Evolutionary conservation across 1,284 basidiomycete genomes (phyloP), one percentile per base, ranked within the genome.

Genomic region (Marasmius tenuissimus): DNA sequence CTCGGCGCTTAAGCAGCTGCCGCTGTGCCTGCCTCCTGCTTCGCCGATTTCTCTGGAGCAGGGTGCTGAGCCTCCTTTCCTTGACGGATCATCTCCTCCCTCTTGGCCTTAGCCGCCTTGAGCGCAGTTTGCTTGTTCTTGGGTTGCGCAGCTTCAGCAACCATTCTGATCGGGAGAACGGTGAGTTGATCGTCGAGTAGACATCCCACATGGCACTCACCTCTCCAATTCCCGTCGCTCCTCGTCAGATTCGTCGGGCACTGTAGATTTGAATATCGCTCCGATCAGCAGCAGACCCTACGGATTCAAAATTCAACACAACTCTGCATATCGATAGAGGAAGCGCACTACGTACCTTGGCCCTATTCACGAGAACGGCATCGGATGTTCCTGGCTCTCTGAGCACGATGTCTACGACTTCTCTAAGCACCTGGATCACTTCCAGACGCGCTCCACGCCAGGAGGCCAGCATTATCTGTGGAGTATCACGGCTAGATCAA

Each of bases 371-470:
- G 12, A 95, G 76, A 0, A 89, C 81, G 14, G 81, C 74, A 42
- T 97, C 95, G 0, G 87, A 78, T 20, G 86, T 84, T 6, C 85
- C 84, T 27, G 82, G 85, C 61, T 96, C 92, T 73, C 91, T 91
- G 63, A 96, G 78, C 4, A 95, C 91, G 61, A 86, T 85, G 67
- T 95, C 94, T 57, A 91, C 87, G 64, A 86, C 89, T 76, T 90
- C 88, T 59, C 89, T 84, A 49, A 93, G 78, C 12, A 95, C 93
- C 72, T 92, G 92, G 45, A 89, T 87, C 34, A 97, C 93, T 78
- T 98, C 96, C 72, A 97, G 89, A 56, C 95, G 87, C 1, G 95
- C 96, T 14, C 95, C 96, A 63, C 94, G 87, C 96, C 96, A 98
- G 33, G 96, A 96, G 9, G 95, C 95, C 37, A 97, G 85, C 76